Evolutionary conservation across 1,284 basidiomycete genomes (phyloP), one percentile per base, ranked within the genome.

Genomic region (Ganoderma lingzhi): DNA sequence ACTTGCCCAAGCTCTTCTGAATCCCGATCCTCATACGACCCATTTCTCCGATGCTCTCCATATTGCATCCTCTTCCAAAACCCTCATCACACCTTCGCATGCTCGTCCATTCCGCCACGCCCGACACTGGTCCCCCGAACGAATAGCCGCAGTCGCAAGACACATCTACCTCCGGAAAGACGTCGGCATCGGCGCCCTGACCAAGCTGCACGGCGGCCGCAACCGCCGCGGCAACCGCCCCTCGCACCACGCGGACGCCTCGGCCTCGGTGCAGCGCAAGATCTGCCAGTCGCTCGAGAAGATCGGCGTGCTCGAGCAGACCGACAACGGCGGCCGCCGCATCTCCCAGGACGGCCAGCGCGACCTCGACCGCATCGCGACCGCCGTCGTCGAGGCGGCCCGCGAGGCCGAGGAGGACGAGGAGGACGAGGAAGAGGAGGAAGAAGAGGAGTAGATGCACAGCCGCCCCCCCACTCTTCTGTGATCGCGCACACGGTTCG

Each of bases 81-180:
- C 4, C 23, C 3, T 28, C 41, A 15, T n/a, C 39, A 44, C 23
- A 17, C n/a, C 55, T 39, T 23, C 35, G 1, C 9, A 12, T 28
- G 3, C n/a, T 28, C 48, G 9, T 6, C 59, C 39, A 2, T 28
- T 15, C 30, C 23, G 23, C 23, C 23, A 23, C 23, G 23, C 23
- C 23, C 23, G 23, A 23, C 23, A 23, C 56, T 23, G n/a, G 17
- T 35, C n/a, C 35, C 44, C 9, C 41, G 1, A 32, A 56, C 32
- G 28, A 30, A 62, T 79, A 97, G 97, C 97, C 80, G 96, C 97
- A 73, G 87, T 99, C 76, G 97, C 98, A 83, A 94, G 98, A 81
- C 97, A 99, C 91, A 97, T 99, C 86, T 99, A 99, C 91, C 93
- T 99, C 81, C 96, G 97, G 85, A 99, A 99, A 88, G 93, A 96